Base-by-base conservation (phyloP, 2,329 filamentous ascomycete genomes). In the Paramyrothecium sp. region DNA sequence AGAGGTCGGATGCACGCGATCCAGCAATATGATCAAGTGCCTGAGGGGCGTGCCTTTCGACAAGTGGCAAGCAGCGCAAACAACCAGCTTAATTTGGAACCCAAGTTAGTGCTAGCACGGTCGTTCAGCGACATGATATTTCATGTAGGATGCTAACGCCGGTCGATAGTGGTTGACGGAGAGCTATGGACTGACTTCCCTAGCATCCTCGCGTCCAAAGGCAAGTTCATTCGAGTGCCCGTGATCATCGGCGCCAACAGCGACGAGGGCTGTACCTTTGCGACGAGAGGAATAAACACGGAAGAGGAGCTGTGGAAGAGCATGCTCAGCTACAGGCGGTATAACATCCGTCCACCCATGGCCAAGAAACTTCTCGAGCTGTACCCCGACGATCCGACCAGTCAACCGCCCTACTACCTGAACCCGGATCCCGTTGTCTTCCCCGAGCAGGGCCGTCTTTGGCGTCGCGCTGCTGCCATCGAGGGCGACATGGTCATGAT, bases 151-250 rank as follows among this genome's bases (percentile, higher is more conserved):
- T n/a, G 26, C 26, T 30, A 30, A 30, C 10, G 10, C 26, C 10
- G 4, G 5, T 30, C 26, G 10, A 30, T 10, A 30, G 61, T 65
- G 0, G 63, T 65, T 0, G 78, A 80, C 34, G 70, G 68, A 16
- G 69, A 75, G 44, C 75, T 76, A 4, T 67, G 80, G 4, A 73
- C 74, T 3, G 67, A 65, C 16, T 65, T 73, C 54, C 75, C 75
- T 4, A 83, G 81, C 5, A 69, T 78, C 2, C 83, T 87, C 62
- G 73, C 90, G 2, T 72, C 74, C 1, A 68, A 78, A 2, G 86
- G 86, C 38, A 78, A 80, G 13, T 89, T 89, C 61, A 81, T 89
- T 57, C 79, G 84, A 58, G 83, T 89, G 0, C 86, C 86, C 0
- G 80, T 89, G 38, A 77, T 90, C 4, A 74, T 80, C 21, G 87